Evolutionary conservation across 495 filamentous ascomycete species (phyloP).

Genomic region (Penicillium desertorum): DNA sequence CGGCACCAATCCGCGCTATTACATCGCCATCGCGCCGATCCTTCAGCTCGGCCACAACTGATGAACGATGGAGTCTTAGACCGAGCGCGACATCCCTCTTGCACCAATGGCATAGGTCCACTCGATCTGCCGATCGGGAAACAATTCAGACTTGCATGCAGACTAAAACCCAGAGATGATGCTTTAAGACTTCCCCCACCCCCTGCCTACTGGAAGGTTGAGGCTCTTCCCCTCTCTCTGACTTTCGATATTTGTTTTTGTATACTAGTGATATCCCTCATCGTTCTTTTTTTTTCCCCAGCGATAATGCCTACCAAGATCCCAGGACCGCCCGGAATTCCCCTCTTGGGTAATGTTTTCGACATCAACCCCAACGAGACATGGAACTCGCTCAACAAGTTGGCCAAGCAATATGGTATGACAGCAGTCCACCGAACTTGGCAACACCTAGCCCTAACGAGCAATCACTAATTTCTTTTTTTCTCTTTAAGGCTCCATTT

Average conservation of each 20-base stretch:
- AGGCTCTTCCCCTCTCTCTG: constrained; percentile 7
- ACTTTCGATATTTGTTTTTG: constrained; percentile 4
- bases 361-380: constrained; percentile 62
- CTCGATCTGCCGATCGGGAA: constrained; percentile 30
- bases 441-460: constrained; percentile 13
- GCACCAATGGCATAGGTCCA: constrained; percentile 8
- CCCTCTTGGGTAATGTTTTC: constrained; percentile 66
- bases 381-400: constrained; percentile 59
- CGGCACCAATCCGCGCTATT: constrained; percentile 35
- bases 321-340: constrained; percentile 42
- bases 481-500: constrained; percentile 75
- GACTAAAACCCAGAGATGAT: constrained; percentile 23
- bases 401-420: constrained; percentile 64
- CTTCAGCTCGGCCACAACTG: constrained; percentile 23
- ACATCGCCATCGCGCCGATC: constrained; percentile 35
- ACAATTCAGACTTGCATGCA: constrained; percentile 10
- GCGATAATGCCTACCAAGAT: constrained; percentile 24
- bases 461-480: neutral
- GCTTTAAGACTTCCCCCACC: constrained; percentile 15
- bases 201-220: constrained; percentile 7
- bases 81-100: constrained; percentile 16
- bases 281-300: neutral
- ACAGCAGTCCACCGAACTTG: neutral
- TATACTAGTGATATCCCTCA: constrained; percentile 13
- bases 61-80: constrained; percentile 27